These are phyloP conservation scores for Exophiala aquamarina DNA, from an alignment of 2,329 filamentous ascomycete genomes.

Conservation along the genomic window DNA sequence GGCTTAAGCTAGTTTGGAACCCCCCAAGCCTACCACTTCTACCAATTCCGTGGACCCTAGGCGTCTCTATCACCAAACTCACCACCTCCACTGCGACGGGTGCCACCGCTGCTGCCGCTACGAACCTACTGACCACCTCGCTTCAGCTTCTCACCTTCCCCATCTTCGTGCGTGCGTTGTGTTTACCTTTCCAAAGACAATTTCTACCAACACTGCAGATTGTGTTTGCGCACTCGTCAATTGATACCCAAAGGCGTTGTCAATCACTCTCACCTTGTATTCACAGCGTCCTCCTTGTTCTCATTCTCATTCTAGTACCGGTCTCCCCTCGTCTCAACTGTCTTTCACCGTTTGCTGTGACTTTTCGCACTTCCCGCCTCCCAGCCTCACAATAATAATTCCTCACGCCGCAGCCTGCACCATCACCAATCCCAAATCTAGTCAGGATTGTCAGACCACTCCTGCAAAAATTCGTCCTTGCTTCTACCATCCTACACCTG, in stretches of 20 bases:
- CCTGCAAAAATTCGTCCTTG: background rate
- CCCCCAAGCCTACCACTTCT: background rate
- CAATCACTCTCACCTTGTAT: too few species aligned
- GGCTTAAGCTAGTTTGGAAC: too few species aligned
- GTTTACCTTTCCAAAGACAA: conserved; percentile 2
- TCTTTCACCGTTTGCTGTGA: too few species aligned
- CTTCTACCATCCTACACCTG: background rate
- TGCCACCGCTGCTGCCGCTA: background rate
- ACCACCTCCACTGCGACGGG: too few species aligned
- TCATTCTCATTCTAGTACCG: too few species aligned
- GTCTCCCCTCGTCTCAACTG: background rate
- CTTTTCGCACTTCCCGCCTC: conserved; percentile 1
- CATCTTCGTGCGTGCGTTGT: conserved; percentile 6
- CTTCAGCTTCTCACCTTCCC: conserved; percentile 10
- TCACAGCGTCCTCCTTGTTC: background rate
- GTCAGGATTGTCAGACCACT: background rate
- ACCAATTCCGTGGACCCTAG: too few species aligned
- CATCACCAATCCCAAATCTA: background rate
- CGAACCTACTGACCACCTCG: conserved; percentile 1
- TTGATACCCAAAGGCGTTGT: conserved; percentile 1
- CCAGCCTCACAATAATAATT: conserved; percentile 24
- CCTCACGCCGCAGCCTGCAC: conserved; percentile 4
- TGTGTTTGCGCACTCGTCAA: background rate
- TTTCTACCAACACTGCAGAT: background rate
- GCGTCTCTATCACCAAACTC: background rate